Base-by-base conservation (phyloP, 2,329 filamentous ascomycete genomes). In the Botrytis paeoniae region DNA sequence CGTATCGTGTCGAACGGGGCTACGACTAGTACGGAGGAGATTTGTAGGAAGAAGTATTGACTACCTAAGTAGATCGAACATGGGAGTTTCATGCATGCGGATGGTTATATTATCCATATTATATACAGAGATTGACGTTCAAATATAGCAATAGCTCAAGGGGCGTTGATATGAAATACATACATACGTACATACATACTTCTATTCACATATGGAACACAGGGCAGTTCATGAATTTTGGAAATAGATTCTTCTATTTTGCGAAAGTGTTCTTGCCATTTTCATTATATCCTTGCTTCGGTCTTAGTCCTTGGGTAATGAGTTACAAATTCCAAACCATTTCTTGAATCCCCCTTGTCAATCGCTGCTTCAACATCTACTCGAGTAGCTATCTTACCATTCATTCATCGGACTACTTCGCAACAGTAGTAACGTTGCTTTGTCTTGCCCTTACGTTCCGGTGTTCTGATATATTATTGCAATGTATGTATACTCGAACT, bases 281-380 rank as follows among this genome's bases (percentile, higher is more conserved):
- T n/a, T 20, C 63, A 12, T n/a, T 65, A 32, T n/a, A 37, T 29
- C 63, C 43, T n/a, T 65, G 43, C 63, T n/a, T 25, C 14, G 51
- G n/a, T 57, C 16, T 57, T 57, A 32, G 51, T 18, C 43, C 63
- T 37, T 37, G 20, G 29, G 29, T 25, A 9, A 10, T 63, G 37
- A 25, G 25, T 29, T 63, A 63, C 60, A 43, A 32, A n/a, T 63
- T 41, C 16, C 22, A 63, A 63, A 63, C 61, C 39, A 63, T 14
- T 14, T 63, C 69, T 48, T 35, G 18, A 64, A 70, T 48, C 59
- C 69, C 69, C 69, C 69, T 64, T 71, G 59, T 64, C 59, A 63
- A 20, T 25, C 35, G 43, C 69, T 64, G 69, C 69, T 64, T 71
- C 69, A 54, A 43, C 18, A 64, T 64, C 35, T 51, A 16, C 48